Conservation (phyloP, 345 rosid genomes). For the Laguncularia racemosa region DNA sequence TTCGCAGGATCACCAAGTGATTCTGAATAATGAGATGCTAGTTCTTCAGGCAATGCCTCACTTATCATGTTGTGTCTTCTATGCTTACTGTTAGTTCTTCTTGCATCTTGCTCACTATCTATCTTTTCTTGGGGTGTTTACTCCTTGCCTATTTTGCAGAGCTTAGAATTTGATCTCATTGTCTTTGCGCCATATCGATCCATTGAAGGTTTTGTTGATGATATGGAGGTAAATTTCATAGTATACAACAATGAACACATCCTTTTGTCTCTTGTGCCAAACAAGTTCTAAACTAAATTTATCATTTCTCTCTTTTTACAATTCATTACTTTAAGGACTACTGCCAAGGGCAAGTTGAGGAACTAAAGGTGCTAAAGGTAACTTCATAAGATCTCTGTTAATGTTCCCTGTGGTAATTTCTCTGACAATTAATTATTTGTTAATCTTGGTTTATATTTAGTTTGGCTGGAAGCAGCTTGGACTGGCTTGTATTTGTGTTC, state of each 20-base stretch:
- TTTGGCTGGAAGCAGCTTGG: too few species aligned
- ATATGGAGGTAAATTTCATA: slow-evolving; percentile 49
- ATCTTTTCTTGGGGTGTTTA: too few species aligned
- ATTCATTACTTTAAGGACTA: slow-evolving; percentile 38
- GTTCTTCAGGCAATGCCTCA: slow-evolving; percentile 66
- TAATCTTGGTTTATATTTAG: too few species aligned
- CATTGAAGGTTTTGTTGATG: slow-evolving; percentile 77
- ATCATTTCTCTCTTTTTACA: neutral
- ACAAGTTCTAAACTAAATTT: neutral
- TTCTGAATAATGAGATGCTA: slow-evolving; percentile 96
- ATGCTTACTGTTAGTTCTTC: slow-evolving; percentile 6
- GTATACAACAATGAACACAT: neutral
- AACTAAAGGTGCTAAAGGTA: slow-evolving; percentile 60
- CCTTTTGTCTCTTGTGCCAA: neutral
- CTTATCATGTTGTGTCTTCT: neutral
- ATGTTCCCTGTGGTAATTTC: too few species aligned
- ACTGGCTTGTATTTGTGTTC: too few species aligned
- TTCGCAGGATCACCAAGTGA: slow-evolving; percentile 92
- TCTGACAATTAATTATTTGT: too few species aligned
- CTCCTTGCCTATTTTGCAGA: slow-evolving; percentile 34
- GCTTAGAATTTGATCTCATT: slow-evolving; percentile 93
- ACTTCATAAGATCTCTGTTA: slow-evolving; percentile 3
- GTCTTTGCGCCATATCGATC: slow-evolving; percentile 93
- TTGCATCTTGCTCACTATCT: neutral
- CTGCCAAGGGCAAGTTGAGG: slow-evolving; percentile 42